Base-by-base conservation (phyloP, 2,329 filamentous ascomycete species). In the Arthrobotrys musiformis region DNA sequence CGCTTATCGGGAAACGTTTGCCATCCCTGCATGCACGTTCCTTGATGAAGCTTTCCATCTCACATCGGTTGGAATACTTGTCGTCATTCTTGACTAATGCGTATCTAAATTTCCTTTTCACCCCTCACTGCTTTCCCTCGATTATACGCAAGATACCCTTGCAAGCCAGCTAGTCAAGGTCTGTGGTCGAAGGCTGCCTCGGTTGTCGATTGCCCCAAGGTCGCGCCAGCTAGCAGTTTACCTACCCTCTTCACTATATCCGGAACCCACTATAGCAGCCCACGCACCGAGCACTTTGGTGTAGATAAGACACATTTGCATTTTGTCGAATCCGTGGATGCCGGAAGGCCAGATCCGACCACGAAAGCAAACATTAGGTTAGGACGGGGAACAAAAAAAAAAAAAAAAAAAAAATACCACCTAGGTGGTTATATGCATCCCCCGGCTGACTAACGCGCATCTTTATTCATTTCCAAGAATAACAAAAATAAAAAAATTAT, bases 11-110 rank as follows among this genome's bases (percentile, higher is more conserved):
- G 67, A 61, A 48, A 42, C 64, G 42, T 60, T 35, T 58, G 26
- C 50, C 13, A 70, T 70, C 67, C 67, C 67, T 70, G 67, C 67
- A 63, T 70, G 67, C 67, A 70, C 46, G 54, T 70, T 70, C 37
- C 67, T 28, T 54, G 62, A 48, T 37, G 62, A 66, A 66, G 62
- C 42, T 26, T 35, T 50, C 52, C 58, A 72, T 63, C 58, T 37
- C 68, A 72, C 58, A 63, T 72, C 48, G 68, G 35, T 26, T 63
- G 48, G 60, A 67, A 72, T 72, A 72, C 46, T 72, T 72, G 68
- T 72, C 68, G 68, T 72, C 68, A 72, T 72, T 72, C 68, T 72
- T 72, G 68, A 63, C 58, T 72, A 63, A 72, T 72, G 66, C 26
- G 35, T 37, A 46, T 54, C 28, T 48, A 37, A 62, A 62, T 44